Evolutionary conservation across 2,329 filamentous ascomycete species (phyloP).

Genomic region (Fusarium bulbicola): DNA sequence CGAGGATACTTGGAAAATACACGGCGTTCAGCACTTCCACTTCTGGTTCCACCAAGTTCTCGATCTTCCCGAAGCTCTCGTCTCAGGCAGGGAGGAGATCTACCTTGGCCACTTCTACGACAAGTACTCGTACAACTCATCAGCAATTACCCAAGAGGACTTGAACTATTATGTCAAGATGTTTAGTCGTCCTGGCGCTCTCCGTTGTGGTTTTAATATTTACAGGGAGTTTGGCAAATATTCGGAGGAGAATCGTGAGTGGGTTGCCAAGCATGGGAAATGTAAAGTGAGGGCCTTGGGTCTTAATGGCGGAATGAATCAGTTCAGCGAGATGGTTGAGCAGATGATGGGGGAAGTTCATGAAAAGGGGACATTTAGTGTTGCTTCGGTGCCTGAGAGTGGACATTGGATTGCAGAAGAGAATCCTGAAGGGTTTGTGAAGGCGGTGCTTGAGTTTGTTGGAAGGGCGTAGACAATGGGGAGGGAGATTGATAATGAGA

Average conservation of each 20-base stretch:
- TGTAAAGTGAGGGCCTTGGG: slow-evolving; percentile 12
- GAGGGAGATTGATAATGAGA: background rate
- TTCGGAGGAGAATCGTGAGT: slow-evolving; percentile 19
- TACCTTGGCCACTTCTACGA: slow-evolving; percentile 22
- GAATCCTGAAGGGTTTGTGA: slow-evolving; percentile 13
- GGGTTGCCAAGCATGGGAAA: slow-evolving; percentile 19
- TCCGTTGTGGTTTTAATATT: slow-evolving; percentile 4
- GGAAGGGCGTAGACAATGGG: background rate
- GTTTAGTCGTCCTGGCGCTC: background rate
- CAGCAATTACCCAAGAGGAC: slow-evolving; percentile 3
- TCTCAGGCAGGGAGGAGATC: slow-evolving; percentile 9
- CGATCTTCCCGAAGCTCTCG: slow-evolving; percentile 12
- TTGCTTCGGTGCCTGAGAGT: slow-evolving; percentile 8
- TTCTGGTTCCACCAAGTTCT: slow-evolving; percentile 11
- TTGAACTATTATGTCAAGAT: background rate
- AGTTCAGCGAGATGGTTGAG: slow-evolving; percentile 17
- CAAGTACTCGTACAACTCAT: slow-evolving; percentile 13
- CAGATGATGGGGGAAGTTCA: slow-evolving; percentile 18
- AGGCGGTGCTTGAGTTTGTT: slow-evolving; percentile 10
- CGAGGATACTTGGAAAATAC: background rate
- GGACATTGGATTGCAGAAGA: slow-evolving; percentile 21
- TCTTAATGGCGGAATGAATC: slow-evolving; percentile 1
- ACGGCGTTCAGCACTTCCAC: slow-evolving; percentile 8
- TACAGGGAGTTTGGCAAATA: slow-evolving; percentile 6
- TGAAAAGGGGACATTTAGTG: slow-evolving; percentile 2